phyloP scores from a whole-genome alignment of 108 stramenopile genomes.

The Cyclotella choctawhatcheeana region DNA sequence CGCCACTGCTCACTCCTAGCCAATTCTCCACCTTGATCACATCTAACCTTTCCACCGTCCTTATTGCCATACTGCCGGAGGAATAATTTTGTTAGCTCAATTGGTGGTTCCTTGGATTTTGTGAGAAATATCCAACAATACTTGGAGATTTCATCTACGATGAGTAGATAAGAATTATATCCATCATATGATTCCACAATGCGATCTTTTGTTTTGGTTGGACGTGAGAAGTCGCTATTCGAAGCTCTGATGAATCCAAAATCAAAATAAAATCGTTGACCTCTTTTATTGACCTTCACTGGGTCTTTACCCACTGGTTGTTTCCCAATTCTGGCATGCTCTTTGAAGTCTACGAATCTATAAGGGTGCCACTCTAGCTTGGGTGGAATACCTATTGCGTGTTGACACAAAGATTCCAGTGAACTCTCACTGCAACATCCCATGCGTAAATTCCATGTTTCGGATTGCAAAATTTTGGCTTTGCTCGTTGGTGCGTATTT shows the following conservation, averaged over 20 bases:
- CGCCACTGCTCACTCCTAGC: background rate
- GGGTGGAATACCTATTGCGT: slow-evolving; percentile 11
- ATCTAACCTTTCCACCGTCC: background rate
- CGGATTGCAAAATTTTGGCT: slow-evolving; percentile 8
- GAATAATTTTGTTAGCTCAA: background rate
- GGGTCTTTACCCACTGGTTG: slow-evolving; percentile 3
- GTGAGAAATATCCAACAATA: slow-evolving; percentile 1
- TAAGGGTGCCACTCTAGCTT: slow-evolving; percentile 16
- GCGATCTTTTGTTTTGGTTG: background rate
- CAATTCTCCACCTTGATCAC: slow-evolving; percentile 11
- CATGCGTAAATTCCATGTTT: slow-evolving; percentile 11
- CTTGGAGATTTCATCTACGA: background rate
- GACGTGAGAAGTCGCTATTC: background rate
- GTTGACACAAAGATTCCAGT: background rate
- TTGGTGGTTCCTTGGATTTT: slow-evolving; percentile 2
- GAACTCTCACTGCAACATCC: background rate
- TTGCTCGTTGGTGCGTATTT: background rate
- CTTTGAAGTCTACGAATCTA: background rate
- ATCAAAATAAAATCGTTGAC: slow-evolving; percentile 19
- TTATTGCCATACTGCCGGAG: background rate
- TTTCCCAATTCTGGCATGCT: background rate
- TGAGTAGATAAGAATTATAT: background rate
- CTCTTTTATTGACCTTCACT: background rate
- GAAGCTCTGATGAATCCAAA: slow-evolving; percentile 30
- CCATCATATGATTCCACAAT: slow-evolving; percentile 11